A percentile compares a stretch with the other conserved stretches of the same genome.
phyloP scores from a whole-genome alignment of 2,329 filamentous ascomycete genomes.

The Pyrenophora teres region DNA sequence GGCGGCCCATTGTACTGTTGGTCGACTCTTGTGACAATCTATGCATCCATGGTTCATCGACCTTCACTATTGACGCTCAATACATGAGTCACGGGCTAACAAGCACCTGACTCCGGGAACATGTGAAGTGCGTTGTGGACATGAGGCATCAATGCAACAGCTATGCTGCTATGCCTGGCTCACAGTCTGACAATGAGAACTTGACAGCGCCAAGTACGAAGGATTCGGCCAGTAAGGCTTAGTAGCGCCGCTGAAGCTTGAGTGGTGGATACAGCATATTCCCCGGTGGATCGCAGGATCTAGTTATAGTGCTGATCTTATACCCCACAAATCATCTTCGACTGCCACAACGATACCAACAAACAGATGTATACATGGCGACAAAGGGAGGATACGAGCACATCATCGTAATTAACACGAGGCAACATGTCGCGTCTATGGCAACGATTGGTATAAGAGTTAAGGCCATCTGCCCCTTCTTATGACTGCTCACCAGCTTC shows the following conservation, averaged over 20 bases:
- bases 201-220: slow-evolving; percentile 32
- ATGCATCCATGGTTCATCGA: not conserved
- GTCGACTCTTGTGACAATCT: not conserved
- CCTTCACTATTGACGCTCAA: not conserved
- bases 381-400: slow-evolving; percentile 12
- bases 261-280: slow-evolving; percentile 23
- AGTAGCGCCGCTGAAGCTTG: slow-evolving; percentile 25
- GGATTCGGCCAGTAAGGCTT: slow-evolving; percentile 26
- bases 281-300: slow-evolving; percentile 27
- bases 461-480: slow-evolving; percentile 22
- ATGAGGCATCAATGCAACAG: slow-evolving; percentile 9
- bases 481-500: slow-evolving; percentile 19
- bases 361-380: slow-evolving; percentile 10
- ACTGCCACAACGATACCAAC: slow-evolving; percentile 9
- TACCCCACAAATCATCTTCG: slow-evolving; percentile 10
- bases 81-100: not conserved
- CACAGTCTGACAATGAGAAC: slow-evolving; percentile 13
- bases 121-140: not conserved
- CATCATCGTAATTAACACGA: slow-evolving; percentile 13
- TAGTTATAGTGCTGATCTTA: slow-evolving; percentile 35
- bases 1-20: not conserved
- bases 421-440: slow-evolving; percentile 12
- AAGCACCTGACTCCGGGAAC: not conserved
- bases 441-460: slow-evolving; percentile 36
- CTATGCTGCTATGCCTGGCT: slow-evolving; percentile 22